Base-by-base conservation (phyloP, 2,329 filamentous ascomycete species). In the Lachnellula subtilissima region DNA sequence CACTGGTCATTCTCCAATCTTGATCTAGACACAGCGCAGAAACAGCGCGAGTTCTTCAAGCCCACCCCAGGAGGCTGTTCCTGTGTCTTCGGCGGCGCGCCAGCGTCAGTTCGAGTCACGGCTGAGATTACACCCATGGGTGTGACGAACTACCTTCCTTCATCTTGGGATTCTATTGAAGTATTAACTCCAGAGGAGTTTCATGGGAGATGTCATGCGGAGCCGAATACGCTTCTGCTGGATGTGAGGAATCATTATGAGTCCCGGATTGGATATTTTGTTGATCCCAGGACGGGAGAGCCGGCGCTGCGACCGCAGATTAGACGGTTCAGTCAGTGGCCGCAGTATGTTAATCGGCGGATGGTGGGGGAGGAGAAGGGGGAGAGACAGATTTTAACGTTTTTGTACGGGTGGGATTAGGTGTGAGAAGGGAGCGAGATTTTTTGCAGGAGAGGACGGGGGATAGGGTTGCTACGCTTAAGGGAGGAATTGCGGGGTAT, bases 171-270 rank as follows among this genome's bases (percentile, higher is more conserved):
- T 39, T 46, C 50, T 5, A 64, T 71, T 7, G 61, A 64, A 17
- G 56, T 57, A 22, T 52, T 71, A 1, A 59, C 45, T 22, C 68
- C 69, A 5, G 58, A 47, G 12, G 63, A 66, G 5, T 71, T 69
- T 22, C 68, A 71, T 46, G 56, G 58, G n/a, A 59, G 57, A 40
- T 69, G 65, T 39, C 50, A 55, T 23, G 35, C 19, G 23, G 54
- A 65, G n/a, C 37, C 55, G 12, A 48, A 62, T 9, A 60, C 46
- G 6, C 23, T 67, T 19, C 52, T 71, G 12, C 23, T 71, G 14
- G 69, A 71, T 60, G 62, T 70, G 12, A 56, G 69, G 17, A 71
- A 71, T 55, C 61, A 70, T 56, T 71, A 71, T 25, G 69, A 71
- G 50, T 68, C 65, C 4, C 59, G 67, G 4, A 71, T 71, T 55